Percentiles rank a stretch among this genome's conserved stretches.
Conservation (phyloP, 768 basidiomycete genomes). For the Dioszegia aurantiaca region DNA sequence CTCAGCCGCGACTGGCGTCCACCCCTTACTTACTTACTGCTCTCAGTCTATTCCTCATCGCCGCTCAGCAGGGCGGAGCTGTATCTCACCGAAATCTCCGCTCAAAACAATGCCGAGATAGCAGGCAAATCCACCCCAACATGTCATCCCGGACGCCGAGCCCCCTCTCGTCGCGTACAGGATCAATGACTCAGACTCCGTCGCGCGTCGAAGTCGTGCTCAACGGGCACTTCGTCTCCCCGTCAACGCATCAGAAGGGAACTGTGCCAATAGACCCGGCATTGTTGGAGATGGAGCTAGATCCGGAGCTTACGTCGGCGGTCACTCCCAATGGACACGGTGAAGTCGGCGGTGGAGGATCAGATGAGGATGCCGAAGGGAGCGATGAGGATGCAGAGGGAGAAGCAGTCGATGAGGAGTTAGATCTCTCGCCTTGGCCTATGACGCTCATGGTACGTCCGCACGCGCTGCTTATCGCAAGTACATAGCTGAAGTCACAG, state of each 20-base stretch:
- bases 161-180: constrained; percentile 6
- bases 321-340: neutral
- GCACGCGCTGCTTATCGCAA: neutral
- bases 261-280: constrained; percentile 20
- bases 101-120: neutral
- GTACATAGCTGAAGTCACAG: no score
- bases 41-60: no score
- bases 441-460: neutral
- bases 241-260: constrained; percentile 1
- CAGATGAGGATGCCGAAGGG: constrained; percentile 14
- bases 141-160: neutral
- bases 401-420: constrained; percentile 17
- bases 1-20: no score
- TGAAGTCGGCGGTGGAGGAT: neutral
- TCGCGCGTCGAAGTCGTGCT: constrained; percentile 2
- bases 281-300: constrained; percentile 14
- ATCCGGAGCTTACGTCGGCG: neutral
- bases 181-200: constrained; percentile 6
- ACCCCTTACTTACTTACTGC: no score
- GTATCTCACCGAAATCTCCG: no score
- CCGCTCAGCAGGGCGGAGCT: neutral
- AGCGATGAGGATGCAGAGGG: constrained; percentile 23
- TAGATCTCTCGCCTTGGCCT: neutral
- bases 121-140: no score
- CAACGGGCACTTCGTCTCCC: constrained; percentile 2